Evolutionary conservation across 2,329 filamentous ascomycete species (phyloP), one percentile per base, ranked within the genome.

Genomic region (Nothomitra cinnamomea): DNA sequence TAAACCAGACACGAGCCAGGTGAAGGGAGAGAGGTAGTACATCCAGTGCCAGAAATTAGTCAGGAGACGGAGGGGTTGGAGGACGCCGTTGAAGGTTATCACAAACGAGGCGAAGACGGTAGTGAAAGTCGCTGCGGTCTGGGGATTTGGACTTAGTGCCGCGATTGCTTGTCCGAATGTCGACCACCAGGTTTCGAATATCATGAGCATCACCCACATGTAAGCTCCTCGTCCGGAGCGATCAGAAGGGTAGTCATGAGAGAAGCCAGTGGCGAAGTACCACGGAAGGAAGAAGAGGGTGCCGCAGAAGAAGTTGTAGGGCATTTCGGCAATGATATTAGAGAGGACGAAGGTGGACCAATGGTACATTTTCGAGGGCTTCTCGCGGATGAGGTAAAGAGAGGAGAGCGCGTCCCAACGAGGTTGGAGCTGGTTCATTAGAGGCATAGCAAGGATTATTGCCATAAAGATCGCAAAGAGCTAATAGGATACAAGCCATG

Each of bases 361-460:
- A 1, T 78, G 81, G 66, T 90, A 92, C 24, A 88, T 87, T 64
- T 87, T 87, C 15, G 82, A 78, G 17, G 78, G 85, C 50, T 80
- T 76, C 64, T 92, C 86, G 4, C 86, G 76, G 1, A 75, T 78
- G 62, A 83, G 70, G 67, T 85, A 92, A 22, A 90, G 72, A 28
- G 76, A 72, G 2, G 83, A 74, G 45, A 79, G 76, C 55, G 76
- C 70, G 52, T 87, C 69, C 62, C 83, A 88, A 3, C 78, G 76
- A 0, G 85, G 85, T 61, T 89, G 83, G 0, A 89, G 71, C 60
- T 89, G 84, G 60, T 88, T 82, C 55, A 89, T 85, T 0, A 89
- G 69, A 0, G 83, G 82, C 0, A 83, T 83, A 1, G 77, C 76
- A 58, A 92, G 85, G 5, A 81, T 86, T 2, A 89, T 71, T 0